phyloP scores from a whole-genome alignment of 1,284 basidiomycete genomes.

The Sporisorium sorghi region DNA sequence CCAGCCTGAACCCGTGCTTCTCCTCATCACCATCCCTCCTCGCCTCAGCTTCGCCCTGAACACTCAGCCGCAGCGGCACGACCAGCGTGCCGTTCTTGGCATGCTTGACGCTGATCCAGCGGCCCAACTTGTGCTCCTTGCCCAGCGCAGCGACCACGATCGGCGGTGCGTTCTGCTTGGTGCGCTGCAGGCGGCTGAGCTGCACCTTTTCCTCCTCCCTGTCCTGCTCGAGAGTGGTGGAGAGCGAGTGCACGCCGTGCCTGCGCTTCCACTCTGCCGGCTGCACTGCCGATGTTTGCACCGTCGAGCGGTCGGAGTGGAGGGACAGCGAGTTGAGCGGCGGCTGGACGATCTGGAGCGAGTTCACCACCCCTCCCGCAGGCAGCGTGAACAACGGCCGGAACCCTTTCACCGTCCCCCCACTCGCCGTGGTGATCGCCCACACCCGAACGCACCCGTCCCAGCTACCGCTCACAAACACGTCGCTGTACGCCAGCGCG shows the following conservation, averaged over 20 bases:
- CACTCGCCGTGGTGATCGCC: slow-evolving; percentile 77
- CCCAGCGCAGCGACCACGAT: slow-evolving; percentile 83
- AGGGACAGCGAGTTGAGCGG: slow-evolving; percentile 66
- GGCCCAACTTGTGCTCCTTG: slow-evolving; percentile 86
- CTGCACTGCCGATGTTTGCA: slow-evolving; percentile 12
- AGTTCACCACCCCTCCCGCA: slow-evolving; percentile 86
- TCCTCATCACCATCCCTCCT: background rate
- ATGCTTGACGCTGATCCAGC: slow-evolving; percentile 84
- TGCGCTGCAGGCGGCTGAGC: slow-evolving; percentile 18
- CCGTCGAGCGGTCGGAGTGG: background rate
- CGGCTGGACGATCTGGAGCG: slow-evolving; percentile 81
- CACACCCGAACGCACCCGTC: slow-evolving; percentile 87
- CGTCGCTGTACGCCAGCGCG: slow-evolving; percentile 85
- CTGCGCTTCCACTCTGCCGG: slow-evolving; percentile 32
- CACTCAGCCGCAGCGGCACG: slow-evolving; percentile 67
- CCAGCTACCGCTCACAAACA: slow-evolving; percentile 94
- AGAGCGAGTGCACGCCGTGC: slow-evolving; percentile 18
- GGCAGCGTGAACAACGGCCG: slow-evolving; percentile 76
- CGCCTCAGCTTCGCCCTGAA: background rate
- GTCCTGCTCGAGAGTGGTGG: background rate
- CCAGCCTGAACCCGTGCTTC: slow-evolving; percentile 1
- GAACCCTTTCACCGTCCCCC: slow-evolving; percentile 79
- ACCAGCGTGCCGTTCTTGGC: slow-evolving; percentile 81
- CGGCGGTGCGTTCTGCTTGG: slow-evolving; percentile 54
- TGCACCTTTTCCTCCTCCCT: background rate